These are phyloP conservation scores for Fusarium tupiense DNA, from an alignment of 2,329 filamentous ascomycete species.

Conservation along the genomic window DNA sequence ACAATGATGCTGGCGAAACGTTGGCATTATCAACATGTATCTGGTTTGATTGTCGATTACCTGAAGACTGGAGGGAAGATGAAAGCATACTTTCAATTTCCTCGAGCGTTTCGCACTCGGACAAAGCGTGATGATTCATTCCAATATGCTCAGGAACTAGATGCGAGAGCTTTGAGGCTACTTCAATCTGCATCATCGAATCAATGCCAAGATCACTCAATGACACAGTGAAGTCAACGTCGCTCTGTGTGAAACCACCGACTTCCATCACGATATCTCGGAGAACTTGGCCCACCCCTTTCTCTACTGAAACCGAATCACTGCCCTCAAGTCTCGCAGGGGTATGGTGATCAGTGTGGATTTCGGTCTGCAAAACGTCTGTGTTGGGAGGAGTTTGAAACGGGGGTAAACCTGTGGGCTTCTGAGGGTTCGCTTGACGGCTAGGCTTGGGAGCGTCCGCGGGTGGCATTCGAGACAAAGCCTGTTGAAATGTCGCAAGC, in stretches of 20 bases:
- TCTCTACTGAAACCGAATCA: background rate
- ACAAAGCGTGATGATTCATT: background rate
- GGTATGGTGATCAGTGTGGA: too few species aligned
- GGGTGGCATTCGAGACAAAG: background rate
- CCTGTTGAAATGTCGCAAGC: background rate
- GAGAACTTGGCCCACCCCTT: background rate
- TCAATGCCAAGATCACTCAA: background rate
- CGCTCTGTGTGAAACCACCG: background rate
- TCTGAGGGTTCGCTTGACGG: background rate
- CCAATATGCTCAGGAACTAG: background rate
- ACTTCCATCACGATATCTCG: background rate
- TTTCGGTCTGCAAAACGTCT: too few species aligned
- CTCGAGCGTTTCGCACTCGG: background rate
- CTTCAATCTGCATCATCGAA: constrained; percentile 5
- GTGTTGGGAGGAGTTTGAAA: background rate
- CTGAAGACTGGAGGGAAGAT: background rate
- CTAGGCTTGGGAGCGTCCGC: background rate
- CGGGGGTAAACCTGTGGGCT: too few species aligned
- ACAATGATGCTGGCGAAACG: background rate
- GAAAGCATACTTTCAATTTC: background rate
- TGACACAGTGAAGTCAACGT: background rate
- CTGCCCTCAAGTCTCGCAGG: background rate
- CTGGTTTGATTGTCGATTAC: background rate
- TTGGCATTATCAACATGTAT: too few species aligned
- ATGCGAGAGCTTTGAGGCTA: background rate